These are phyloP conservation scores for Rutstroemia sp. DNA, from an alignment of 2,329 filamentous ascomycete genomes.

Conservation along the genomic window DNA sequence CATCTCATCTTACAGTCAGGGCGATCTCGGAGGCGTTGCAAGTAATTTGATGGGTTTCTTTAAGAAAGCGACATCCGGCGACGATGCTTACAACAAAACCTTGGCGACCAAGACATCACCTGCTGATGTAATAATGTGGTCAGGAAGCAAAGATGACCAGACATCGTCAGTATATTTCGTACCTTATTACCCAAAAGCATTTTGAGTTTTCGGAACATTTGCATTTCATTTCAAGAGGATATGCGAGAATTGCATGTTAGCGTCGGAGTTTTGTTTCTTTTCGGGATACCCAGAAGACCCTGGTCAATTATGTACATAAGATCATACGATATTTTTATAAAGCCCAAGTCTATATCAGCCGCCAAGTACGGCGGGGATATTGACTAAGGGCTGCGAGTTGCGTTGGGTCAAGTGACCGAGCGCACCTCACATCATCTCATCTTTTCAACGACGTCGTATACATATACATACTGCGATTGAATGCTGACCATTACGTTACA, in stretches of 20 bases:
- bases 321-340: constrained; percentile 12
- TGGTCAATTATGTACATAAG: constrained; percentile 13
- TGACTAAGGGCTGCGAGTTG: constrained; percentile 28
- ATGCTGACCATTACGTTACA: constrained; percentile 32
- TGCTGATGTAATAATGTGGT: constrained; percentile 97
- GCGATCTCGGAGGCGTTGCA: constrained; percentile 76
- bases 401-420: constrained; percentile 24
- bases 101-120: constrained; percentile 85
- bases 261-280: constrained; percentile 20
- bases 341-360: constrained; percentile 23
- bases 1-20: constrained; percentile 60
- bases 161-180: constrained; percentile 64
- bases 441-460: neutral
- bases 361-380: constrained; percentile 23
- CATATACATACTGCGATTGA: neutral
- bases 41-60: constrained; percentile 74
- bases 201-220: constrained; percentile 43
- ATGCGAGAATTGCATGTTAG: constrained; percentile 34
- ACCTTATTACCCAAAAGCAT: constrained; percentile 50
- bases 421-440: neutral
- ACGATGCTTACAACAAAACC: constrained; percentile 72
- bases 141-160: constrained; percentile 90
- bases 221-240: constrained; percentile 41
- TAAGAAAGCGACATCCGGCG: constrained; percentile 77
- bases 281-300: constrained; percentile 15